Base-by-base conservation (phyloP, 768 basidiomycete species). In the Agaricus sinodeliciosus region DNA sequence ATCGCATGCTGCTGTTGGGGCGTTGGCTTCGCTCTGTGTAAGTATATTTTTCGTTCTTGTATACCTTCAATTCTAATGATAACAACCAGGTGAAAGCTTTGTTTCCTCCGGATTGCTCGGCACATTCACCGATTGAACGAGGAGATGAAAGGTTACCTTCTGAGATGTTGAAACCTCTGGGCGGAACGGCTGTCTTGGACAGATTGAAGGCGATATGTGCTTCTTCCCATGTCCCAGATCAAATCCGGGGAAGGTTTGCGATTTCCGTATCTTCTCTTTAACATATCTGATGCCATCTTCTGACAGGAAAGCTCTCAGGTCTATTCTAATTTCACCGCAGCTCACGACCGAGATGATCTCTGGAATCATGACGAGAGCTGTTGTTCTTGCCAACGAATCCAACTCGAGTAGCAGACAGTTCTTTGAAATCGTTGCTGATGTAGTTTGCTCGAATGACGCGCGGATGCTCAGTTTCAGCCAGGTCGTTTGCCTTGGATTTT, bases 21-120 rank as follows among this genome's bases (percentile, higher is more conserved):
- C 94, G 3, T 71, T 95, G 69, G 82, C 90, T n/a, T 81, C 90
- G 8, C 77, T 95, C 55, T 89, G 87, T 63, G 93, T 95, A 60
- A 71, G 93, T 84, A 13, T 31, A 26, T 19, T 35, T 18, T 34
- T 11, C 35, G 31, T 2, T 34, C 27, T 8, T 3, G 15, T 43
- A 42, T 27, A 18, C 43, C 28, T n/a, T 52, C 15, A 3, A 28
- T 45, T 25, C 59, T 26, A 58, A 28, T 18, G 44, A 16, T 3
- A 9, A 39, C 52, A 1, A 3, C 16, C 62, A 95, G 92, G 80
- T 81, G 72, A 91, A 83, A 54, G 87, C 89, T 1, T 87, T 87
- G 61, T 87, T 82, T 57, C 80, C 82, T 22, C 75, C 79, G 5
- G 83, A 87, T 25, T 60, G 71, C 25, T 68, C 77, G 3, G 79